Evolutionary conservation across 148 eudicot species (phyloP).

Genomic region (Nepenthes mirabilis): DNA sequence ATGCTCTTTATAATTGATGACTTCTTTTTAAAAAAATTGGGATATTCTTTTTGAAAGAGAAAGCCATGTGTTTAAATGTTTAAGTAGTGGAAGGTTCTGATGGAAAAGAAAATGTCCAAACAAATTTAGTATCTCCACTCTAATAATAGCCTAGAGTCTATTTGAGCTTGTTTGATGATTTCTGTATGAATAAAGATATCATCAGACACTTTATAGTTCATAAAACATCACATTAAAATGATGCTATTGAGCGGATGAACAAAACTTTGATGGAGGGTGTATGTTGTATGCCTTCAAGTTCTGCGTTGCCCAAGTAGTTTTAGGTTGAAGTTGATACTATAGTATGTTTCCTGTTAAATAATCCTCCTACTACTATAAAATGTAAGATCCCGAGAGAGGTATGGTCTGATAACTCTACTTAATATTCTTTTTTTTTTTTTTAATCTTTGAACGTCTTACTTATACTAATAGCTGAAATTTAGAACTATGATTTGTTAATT

Average conservation of each 20-base stretch:
- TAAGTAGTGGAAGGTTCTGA: conserved; percentile 2
- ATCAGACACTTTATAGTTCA: no score
- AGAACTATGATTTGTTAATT: neutral
- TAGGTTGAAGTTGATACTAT: no score
- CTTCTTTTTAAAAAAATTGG: neutral
- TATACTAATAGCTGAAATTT: neutral
- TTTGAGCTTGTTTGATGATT: neutral
- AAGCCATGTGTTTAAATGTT: neutral
- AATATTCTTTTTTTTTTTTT: no score
- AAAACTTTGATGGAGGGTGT: no score
- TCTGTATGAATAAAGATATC: neutral
- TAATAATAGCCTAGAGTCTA: neutral
- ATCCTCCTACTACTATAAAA: no score
- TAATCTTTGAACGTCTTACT: neutral
- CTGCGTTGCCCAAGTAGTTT: no score
- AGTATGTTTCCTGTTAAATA: no score
- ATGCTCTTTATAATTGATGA: conserved; percentile 5
- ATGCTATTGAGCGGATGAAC: no score
- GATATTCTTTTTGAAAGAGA: neutral
- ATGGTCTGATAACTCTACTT: no score
- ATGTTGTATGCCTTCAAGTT: no score
- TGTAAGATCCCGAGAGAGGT: no score
- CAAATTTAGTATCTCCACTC: neutral
- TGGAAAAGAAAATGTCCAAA: conserved; percentile 1
- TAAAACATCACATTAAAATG: no score